These are phyloP conservation scores for Paragyromitra xinjiangensis DNA, from an alignment of 495 filamentous ascomycete species.

Conservation along the genomic window DNA sequence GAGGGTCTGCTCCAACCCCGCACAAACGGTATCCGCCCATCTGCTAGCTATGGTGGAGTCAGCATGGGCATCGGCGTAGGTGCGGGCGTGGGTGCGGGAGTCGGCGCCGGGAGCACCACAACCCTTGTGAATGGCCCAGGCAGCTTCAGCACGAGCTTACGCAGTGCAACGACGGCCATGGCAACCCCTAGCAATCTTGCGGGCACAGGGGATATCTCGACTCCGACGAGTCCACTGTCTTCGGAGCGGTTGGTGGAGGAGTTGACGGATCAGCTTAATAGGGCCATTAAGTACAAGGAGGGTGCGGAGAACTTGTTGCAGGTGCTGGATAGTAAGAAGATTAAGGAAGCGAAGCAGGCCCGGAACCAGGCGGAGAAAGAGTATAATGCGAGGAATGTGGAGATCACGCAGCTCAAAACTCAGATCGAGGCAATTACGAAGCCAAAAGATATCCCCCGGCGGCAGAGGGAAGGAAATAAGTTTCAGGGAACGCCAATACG, in stretches of 20 bases:
- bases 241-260: constrained; percentile 73
- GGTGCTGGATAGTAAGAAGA: constrained; percentile 90
- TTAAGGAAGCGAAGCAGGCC: constrained; percentile 94
- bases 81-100: background rate
- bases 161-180: constrained; percentile 72
- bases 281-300: constrained; percentile 95
- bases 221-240: constrained; percentile 70
- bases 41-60: constrained; percentile 46
- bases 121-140: constrained; percentile 70
- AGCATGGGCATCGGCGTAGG: constrained; percentile 20
- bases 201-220: constrained; percentile 60
- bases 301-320: constrained; percentile 97
- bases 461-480: constrained; percentile 47
- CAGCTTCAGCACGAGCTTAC: constrained; percentile 91
- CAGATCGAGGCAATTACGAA: constrained; percentile 76
- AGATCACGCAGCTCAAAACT: constrained; percentile 81
- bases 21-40: constrained; percentile 53
- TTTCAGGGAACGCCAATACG: constrained; percentile 76
- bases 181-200: constrained; percentile 69
- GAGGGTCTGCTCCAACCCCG: constrained; percentile 52
- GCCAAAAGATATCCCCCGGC: constrained; percentile 64
- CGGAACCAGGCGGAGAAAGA: constrained; percentile 86
- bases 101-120: constrained; percentile 53
- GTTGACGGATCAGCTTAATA: constrained; percentile 83
- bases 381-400: constrained; percentile 86